Evolutionary conservation across 805 yeast genomes (phyloP).

Genomic region (Kodamaea restingae): DNA sequence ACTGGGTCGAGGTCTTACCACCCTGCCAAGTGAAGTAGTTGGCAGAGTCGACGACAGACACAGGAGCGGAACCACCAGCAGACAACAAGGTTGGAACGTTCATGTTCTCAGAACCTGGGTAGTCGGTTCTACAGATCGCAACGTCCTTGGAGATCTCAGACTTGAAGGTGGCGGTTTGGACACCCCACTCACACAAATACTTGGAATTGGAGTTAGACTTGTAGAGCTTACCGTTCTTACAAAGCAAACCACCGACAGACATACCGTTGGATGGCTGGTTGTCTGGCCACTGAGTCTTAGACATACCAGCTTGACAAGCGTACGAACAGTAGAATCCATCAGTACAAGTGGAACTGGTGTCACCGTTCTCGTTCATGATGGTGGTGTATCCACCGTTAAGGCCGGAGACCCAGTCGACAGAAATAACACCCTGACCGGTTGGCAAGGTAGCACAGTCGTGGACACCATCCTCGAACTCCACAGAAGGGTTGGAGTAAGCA

Average conservation of each 20-base stretch:
- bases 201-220: slow-evolving; percentile 49
- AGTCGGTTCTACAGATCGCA: slow-evolving; percentile 73
- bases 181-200: slow-evolving; percentile 65
- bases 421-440: slow-evolving; percentile 67
- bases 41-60: slow-evolving; percentile 58
- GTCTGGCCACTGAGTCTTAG: slow-evolving; percentile 77
- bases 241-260: slow-evolving; percentile 67
- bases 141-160: slow-evolving; percentile 49
- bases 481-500: slow-evolving; percentile 46
- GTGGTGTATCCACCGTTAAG: slow-evolving; percentile 41
- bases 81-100: slow-evolving; percentile 63
- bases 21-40: slow-evolving; percentile 62
- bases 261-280: slow-evolving; percentile 61
- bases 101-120: slow-evolving; percentile 83
- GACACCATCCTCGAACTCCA: slow-evolving; percentile 64
- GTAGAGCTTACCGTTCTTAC: slow-evolving; percentile 61
- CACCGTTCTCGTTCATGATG: slow-evolving; percentile 46
- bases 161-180: slow-evolving; percentile 49
- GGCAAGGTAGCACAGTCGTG: slow-evolving; percentile 68
- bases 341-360: slow-evolving; percentile 45
- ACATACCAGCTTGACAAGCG: slow-evolving; percentile 77
- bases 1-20: slow-evolving; percentile 63
- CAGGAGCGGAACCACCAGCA: slow-evolving; percentile 48
- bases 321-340: slow-evolving; percentile 73
- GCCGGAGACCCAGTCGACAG: slow-evolving; percentile 47